Evolutionary conservation across 2,329 filamentous ascomycete genomes (phyloP), one percentile per base, ranked within the genome.

Genomic region (Didymella keratinophila): DNA sequence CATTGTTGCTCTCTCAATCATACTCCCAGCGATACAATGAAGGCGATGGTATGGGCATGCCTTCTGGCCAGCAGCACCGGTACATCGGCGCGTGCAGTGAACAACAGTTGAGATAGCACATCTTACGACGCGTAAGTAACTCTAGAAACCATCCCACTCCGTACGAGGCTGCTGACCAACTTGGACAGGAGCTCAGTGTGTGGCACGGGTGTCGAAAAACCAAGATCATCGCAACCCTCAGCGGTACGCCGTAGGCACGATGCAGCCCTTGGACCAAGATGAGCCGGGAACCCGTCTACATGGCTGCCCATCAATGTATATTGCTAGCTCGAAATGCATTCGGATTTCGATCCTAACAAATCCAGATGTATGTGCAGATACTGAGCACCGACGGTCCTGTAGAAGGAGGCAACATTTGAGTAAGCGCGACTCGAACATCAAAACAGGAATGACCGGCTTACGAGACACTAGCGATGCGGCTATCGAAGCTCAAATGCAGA

Each of bases 371-470:
- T 18, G 34, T 54, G 43, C 51, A 54, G n/a, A 23, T 54, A 18
- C 41, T 54, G 18, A 54, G 51, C 16, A 25, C 51, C 9, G 41
- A 54, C 32, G 41, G 43, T n/a, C 47, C 51, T 1, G 25, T 18
- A 16, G 5, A 37, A 47, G 51, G 51, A 7, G 51, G 51, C 23
- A 42, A 54, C 41, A 54, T 54, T 54, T 23, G 27, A 27, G 51
- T 54, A 42, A 11, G 43, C 25, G 12, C 16, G 20, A 16, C 9
- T 28, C 27, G 27, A 8, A 8, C 8, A 28, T 28, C 23, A 25
- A 28, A 8, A 28, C 5, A 28, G 27, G 2, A 7, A 28, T 28
- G 27, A 2, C 27, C 2, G 27, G 9, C 27, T 28, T 28, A 28
- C 27, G 9, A 28, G 8, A 28, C 8, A 28, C 20, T 7, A 54